Conservation (phyloP, 805 yeast genomes). For the Candida ficus region DNA sequence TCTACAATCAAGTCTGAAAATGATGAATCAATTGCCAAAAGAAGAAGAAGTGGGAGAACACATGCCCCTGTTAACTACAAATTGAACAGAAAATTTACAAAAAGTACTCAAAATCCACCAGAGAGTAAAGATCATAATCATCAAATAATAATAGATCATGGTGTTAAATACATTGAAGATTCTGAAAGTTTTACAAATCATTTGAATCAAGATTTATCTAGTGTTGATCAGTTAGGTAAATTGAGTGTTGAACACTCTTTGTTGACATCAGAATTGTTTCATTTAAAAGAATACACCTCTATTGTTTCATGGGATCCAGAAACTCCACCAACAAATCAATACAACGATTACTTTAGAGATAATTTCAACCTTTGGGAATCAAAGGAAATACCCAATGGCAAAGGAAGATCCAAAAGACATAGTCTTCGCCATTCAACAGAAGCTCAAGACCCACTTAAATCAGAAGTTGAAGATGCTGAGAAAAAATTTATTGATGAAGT, state of each 20-base stretch:
- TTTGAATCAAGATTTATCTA: slow-evolving; percentile 2
- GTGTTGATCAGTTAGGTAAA: slow-evolving; percentile 35
- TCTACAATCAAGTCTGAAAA: neutral
- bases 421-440: slow-evolving; percentile 15
- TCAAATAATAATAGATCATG: slow-evolving; percentile 4
- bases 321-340: slow-evolving; percentile 32
- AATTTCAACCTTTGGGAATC: slow-evolving; percentile 24
- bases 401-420: slow-evolving; percentile 18
- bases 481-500: slow-evolving; percentile 13
- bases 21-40: neutral
- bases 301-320: slow-evolving; percentile 58
- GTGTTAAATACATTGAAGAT: slow-evolving; percentile 4
- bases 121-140: slow-evolving; percentile 1
- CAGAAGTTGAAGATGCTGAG: slow-evolving; percentile 12
- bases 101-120: neutral
- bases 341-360: slow-evolving; percentile 20
- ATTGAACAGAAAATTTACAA: slow-evolving; percentile 1
- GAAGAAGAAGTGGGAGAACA: slow-evolving; percentile 11
- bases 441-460: slow-evolving; percentile 14
- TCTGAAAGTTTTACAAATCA: neutral
- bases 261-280: slow-evolving; percentile 56
- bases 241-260: slow-evolving; percentile 42
- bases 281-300: slow-evolving; percentile 55
- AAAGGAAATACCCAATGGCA: slow-evolving; percentile 3
- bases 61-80: slow-evolving; percentile 10